Base-by-base conservation (phyloP, 305 asterid species). In the Fraxinus ornus region DNA sequence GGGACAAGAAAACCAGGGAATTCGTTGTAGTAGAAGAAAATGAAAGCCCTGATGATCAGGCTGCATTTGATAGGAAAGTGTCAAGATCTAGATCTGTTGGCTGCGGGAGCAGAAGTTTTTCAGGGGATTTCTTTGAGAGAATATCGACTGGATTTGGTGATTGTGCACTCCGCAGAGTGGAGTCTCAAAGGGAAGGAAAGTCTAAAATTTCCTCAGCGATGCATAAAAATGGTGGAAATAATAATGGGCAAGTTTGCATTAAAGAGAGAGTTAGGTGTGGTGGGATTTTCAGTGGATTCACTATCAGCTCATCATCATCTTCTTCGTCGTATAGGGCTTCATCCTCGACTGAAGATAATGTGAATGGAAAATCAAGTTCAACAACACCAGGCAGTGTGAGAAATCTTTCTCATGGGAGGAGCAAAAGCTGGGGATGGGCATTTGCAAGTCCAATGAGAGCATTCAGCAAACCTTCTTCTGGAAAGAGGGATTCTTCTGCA, bases 31-130 rank as follows among this genome's bases (percentile, higher is more conserved):
- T 88, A 19, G 97, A 89, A 0, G 97, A 94, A 30, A 88, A 91
- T 84, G 94, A 89, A 75, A 88, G 93, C 84, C 92, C 93, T 8
- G 87, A 88, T 81, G 62, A 70, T 70, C 41, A 86, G 41, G 80
- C 89, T 39, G 79, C 91, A 68, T 78, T 86, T 83, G 94, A 89
- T 60, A 90, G 98, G 33, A 95, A 92, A 68, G 98, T 95, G 7
- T 94, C 98, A 19, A 91, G 98, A 87, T 95, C 98, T 19, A 93
- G 96, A 93, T 95, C 99, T 87, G 97, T 96, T 77, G 98, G 99
- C 1, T 96, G 99, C 86, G 99, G 99, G 66, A 96, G 99, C 41
- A 88, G 95, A 85, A 96, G 98, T 83, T 95, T 95, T 74, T 94
- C 98, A 3, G 98, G 98, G 5, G 98, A 95, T 77, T 91, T 95